Conservation (phyloP, 2,329 filamentous ascomycete species). For the Gyromitra esculenta region DNA sequence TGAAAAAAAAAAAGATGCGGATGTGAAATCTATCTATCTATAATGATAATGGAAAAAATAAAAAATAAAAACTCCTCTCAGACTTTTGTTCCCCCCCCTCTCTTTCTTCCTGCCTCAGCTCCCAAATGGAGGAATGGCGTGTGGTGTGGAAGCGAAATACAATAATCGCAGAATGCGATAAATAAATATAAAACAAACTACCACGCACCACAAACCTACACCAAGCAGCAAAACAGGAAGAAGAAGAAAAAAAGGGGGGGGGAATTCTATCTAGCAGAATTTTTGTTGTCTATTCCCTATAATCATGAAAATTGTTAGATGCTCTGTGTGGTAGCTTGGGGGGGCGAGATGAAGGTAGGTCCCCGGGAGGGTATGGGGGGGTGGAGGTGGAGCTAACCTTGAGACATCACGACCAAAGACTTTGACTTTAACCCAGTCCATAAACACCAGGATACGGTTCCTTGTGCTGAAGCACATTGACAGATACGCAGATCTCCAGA, state of each 20-base stretch:
- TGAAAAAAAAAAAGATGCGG: conserved; percentile 11
- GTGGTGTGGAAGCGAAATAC: conserved; percentile 17
- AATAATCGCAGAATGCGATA: conserved; percentile 5
- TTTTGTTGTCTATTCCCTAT: conserved; percentile 30
- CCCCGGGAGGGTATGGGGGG: too few species aligned
- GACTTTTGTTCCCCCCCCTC: neutral
- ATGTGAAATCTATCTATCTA: conserved; percentile 45
- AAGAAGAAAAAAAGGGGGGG: neutral
- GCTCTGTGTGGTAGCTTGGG: too few species aligned
- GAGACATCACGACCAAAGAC: conserved; percentile 90
- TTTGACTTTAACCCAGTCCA: conserved; percentile 98
- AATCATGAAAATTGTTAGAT: conserved; percentile 23
- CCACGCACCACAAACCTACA: neutral
- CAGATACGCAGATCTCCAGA: conserved; percentile 97
- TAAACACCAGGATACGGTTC: conserved; percentile 88
- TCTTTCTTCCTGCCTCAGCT: too few species aligned
- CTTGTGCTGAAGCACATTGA: conserved; percentile 99
- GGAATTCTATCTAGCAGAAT: neutral
- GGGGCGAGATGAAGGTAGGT: too few species aligned
- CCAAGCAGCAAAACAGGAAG: neutral
- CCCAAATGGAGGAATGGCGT: conserved; percentile 5
- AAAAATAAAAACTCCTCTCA: conserved; percentile 23
- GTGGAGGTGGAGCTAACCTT: conserved; percentile 27
- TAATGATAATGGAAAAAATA: conserved; percentile 25
- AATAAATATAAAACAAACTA: conserved; percentile 8